Evolutionary conservation across 371 early-diverging fungal species (phyloP).

Genomic region (Nematocida ironsii): DNA sequence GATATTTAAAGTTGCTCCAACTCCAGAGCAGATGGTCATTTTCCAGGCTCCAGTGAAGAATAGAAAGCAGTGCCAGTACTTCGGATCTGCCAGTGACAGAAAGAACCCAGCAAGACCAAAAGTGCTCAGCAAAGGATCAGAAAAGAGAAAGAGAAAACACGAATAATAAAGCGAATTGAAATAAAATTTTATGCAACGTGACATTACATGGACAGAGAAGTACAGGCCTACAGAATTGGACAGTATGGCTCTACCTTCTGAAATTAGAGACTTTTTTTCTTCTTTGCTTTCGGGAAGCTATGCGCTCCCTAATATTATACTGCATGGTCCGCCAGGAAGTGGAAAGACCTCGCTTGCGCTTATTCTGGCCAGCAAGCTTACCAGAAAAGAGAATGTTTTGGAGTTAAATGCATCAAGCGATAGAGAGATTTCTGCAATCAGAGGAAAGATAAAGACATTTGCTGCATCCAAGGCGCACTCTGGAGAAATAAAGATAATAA

Average conservation of each 20-base stretch:
- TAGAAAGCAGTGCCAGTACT: slow-evolving; percentile 69
- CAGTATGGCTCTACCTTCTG: slow-evolving; percentile 52
- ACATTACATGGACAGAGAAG: slow-evolving; percentile 70
- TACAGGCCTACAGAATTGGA: slow-evolving; percentile 67
- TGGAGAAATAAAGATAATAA: slow-evolving; percentile 63
- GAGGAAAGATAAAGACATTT: slow-evolving; percentile 74
- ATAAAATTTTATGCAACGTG: slow-evolving; percentile 29
- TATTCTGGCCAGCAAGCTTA: slow-evolving; percentile 73
- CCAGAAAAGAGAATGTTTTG: slow-evolving; percentile 21
- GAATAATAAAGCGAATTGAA: slow-evolving; percentile 53
- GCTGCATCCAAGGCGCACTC: slow-evolving; percentile 72
- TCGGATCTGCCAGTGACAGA: slow-evolving; percentile 70
- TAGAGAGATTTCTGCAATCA: slow-evolving; percentile 68
- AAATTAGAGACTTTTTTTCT: slow-evolving; percentile 61
- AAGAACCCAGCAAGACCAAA: slow-evolving; percentile 68
- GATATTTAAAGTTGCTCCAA: slow-evolving; percentile 64
- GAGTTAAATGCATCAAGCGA: slow-evolving; percentile 70
- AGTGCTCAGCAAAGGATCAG: slow-evolving; percentile 58
- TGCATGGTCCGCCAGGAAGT: slow-evolving; percentile 96
- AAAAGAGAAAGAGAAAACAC: slow-evolving; percentile 64
- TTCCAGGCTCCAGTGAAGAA: slow-evolving; percentile 59
- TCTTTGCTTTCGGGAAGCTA: slow-evolving; percentile 19
- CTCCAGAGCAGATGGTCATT: slow-evolving; percentile 63
- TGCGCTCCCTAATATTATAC: slow-evolving; percentile 84
- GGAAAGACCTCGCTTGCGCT: slow-evolving; percentile 94